Evolutionary conservation across 768 basidiomycete species (phyloP).

Genomic region (Filobasidium floriforme): DNA sequence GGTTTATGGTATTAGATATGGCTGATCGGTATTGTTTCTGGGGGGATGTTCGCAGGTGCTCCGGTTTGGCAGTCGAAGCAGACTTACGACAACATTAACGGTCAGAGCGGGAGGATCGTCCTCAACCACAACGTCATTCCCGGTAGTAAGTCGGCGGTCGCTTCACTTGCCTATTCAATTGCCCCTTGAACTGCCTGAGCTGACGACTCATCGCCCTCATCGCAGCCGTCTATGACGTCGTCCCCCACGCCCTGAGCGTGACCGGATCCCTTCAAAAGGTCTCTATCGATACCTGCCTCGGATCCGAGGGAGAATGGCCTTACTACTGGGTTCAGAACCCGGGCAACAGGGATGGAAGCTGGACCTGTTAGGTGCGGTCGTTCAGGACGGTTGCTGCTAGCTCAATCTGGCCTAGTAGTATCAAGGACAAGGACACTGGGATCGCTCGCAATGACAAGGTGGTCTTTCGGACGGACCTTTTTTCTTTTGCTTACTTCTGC

Average conservation of each 20-base stretch:
- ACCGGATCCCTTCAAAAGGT: constrained; percentile 36
- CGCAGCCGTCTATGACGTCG: constrained; percentile 29
- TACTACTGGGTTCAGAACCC: constrained; percentile 31
- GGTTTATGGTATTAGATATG: too few species aligned
- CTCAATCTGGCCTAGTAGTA: too few species aligned
- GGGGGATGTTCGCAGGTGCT: constrained; percentile 26
- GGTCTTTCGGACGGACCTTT: too few species aligned
- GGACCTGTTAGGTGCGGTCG: constrained; percentile 1
- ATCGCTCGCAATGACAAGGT: too few species aligned
- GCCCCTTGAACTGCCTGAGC: not conserved
- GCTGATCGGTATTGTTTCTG: too few species aligned
- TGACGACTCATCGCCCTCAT: not conserved
- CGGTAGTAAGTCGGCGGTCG: constrained; percentile 24
- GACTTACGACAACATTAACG: constrained; percentile 28
- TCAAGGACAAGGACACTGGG: too few species aligned
- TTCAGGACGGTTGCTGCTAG: not conserved
- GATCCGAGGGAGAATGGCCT: constrained; percentile 37
- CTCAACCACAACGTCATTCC: constrained; percentile 32
- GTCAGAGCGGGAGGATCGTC: constrained; percentile 27
- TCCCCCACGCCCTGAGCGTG: constrained; percentile 30
- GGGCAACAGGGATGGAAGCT: not conserved
- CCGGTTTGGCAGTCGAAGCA: constrained; percentile 27
- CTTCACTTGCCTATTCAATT: not conserved
- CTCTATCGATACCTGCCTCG: constrained; percentile 43
- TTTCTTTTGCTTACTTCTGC: too few species aligned